phyloP scores from a whole-genome alignment of 805 yeast genomes.

The Lachancea lanzarotensis region DNA sequence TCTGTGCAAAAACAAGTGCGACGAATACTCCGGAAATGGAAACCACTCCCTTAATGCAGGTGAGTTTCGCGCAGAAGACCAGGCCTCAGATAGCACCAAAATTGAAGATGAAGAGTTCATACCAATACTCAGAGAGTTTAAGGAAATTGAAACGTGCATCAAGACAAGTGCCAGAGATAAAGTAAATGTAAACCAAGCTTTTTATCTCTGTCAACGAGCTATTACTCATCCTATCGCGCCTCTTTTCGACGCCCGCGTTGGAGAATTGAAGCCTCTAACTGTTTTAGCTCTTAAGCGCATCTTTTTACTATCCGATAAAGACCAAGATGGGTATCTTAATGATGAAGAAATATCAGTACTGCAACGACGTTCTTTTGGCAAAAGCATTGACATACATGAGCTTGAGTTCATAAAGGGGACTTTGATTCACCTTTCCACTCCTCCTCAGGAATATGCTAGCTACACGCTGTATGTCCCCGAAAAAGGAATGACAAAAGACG shows the following conservation, averaged over 20 bases:
- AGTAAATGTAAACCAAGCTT: slow-evolving; percentile 74
- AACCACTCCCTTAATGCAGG: slow-evolving; percentile 1
- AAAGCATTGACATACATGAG: slow-evolving; percentile 46
- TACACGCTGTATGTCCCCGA: slow-evolving; percentile 34
- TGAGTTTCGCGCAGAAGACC: slow-evolving; percentile 3
- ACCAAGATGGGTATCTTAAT: slow-evolving; percentile 79
- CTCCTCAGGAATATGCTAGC: slow-evolving; percentile 30
- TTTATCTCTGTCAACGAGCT: slow-evolving; percentile 88
- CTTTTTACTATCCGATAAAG: slow-evolving; percentile 78
- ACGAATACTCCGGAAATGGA: slow-evolving; percentile 27
- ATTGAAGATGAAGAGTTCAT: slow-evolving; percentile 70
- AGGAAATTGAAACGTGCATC: slow-evolving; percentile 89
- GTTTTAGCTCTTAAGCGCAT: slow-evolving; percentile 70
- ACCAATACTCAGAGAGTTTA: slow-evolving; percentile 81
- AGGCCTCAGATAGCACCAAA: slow-evolving; percentile 37
- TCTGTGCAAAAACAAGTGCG: slow-evolving; percentile 78
- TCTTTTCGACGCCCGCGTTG: slow-evolving; percentile 84
- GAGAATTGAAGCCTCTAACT: slow-evolving; percentile 71
- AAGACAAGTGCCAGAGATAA: slow-evolving; percentile 81
- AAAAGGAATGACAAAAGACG: slow-evolving; percentile 62
- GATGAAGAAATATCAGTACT: slow-evolving; percentile 63
- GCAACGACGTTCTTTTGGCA: slow-evolving; percentile 70
- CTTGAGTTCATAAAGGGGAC: slow-evolving; percentile 39
- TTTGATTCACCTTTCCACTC: slow-evolving; percentile 17
- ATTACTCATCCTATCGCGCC: slow-evolving; percentile 93